These are phyloP conservation scores for Coleophoma eucalyptorum DNA, from an alignment of 2,329 filamentous ascomycete species.

Conservation along the genomic window DNA sequence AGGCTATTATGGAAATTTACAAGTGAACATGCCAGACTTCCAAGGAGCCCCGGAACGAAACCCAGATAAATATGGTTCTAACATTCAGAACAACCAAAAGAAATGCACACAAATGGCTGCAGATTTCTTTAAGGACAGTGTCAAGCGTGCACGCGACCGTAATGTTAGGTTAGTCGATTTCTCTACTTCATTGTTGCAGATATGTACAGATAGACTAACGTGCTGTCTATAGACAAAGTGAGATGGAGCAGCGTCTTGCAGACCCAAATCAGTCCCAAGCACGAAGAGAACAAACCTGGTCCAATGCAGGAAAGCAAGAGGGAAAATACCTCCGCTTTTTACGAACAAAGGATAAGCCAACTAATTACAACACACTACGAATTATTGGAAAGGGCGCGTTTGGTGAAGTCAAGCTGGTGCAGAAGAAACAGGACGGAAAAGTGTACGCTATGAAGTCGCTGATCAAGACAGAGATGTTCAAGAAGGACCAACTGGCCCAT, in stretches of 20 bases:
- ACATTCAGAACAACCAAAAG: slow-evolving; percentile 67
- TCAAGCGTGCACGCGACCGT: slow-evolving; percentile 89
- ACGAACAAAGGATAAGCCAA: slow-evolving; percentile 85
- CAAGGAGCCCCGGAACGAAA: slow-evolving; percentile 79
- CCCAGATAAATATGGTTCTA: slow-evolving; percentile 69
- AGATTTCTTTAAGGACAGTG: slow-evolving; percentile 98
- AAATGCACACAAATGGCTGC: slow-evolving; percentile 68
- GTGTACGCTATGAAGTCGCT: slow-evolving; percentile 98
- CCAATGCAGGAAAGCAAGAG: slow-evolving; percentile 81
- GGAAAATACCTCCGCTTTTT: slow-evolving; percentile 92
- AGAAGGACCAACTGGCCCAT: slow-evolving; percentile 96
- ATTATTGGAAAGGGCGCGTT: slow-evolving; percentile 99
- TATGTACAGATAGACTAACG: slow-evolving; percentile 11
- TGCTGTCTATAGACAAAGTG: slow-evolving; percentile 66
- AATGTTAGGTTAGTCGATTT: slow-evolving; percentile 74
- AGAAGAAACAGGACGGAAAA: slow-evolving; percentile 93
- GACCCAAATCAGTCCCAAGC: slow-evolving; percentile 71
- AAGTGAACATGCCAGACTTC: slow-evolving; percentile 63
- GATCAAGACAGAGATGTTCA: slow-evolving; percentile 99
- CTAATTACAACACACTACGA: slow-evolving; percentile 95
- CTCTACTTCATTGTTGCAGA: neutral
- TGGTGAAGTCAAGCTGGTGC: slow-evolving; percentile 95
- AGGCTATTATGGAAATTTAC: slow-evolving; percentile 62
- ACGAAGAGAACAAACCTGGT: slow-evolving; percentile 80
- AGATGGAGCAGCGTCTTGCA: slow-evolving; percentile 81